Evolutionary conservation across 2,329 filamentous ascomycete species (phyloP).

Genomic region (Torrubiellomyces zombiae): DNA sequence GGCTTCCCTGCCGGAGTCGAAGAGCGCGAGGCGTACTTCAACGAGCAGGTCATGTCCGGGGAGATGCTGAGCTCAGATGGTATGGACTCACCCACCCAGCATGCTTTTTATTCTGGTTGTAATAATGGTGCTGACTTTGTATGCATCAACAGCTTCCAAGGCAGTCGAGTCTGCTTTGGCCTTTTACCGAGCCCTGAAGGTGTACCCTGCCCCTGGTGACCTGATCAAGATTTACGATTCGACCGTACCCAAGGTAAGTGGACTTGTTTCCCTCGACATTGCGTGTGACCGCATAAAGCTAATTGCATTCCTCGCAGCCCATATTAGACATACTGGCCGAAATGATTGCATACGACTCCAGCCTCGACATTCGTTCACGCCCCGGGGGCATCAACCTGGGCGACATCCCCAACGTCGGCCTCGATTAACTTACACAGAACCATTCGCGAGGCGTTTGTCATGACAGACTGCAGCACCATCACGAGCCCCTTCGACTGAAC

Average conservation of each 20-base stretch:
- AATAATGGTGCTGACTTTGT: not conserved
- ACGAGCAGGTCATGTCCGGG: conserved; percentile 81
- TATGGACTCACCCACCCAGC: conserved; percentile 26
- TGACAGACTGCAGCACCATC: too few species aligned
- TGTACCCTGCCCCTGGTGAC: conserved; percentile 86
- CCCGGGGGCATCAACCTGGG: conserved; percentile 24
- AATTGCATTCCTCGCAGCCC: conserved; percentile 32
- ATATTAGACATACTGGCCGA: conserved; percentile 92
- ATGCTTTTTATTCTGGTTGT: not conserved
- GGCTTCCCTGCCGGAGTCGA: conserved; percentile 83
- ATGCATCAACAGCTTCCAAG: conserved; percentile 36
- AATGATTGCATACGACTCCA: conserved; percentile 89
- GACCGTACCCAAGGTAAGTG: conserved; percentile 80
- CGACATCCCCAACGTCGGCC: conserved; percentile 33
- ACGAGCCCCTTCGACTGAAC: too few species aligned
- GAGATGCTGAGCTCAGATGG: conserved; percentile 72
- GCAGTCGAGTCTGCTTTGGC: conserved; percentile 73
- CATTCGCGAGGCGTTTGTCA: too few species aligned
- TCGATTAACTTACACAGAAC: conserved; percentile 28
- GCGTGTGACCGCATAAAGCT: too few species aligned
- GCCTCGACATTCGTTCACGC: conserved; percentile 39
- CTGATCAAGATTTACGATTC: conserved; percentile 96
- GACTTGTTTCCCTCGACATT: not conserved
- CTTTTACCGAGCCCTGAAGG: conserved; percentile 98
- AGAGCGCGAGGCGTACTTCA: conserved; percentile 91